These are phyloP conservation scores for Actinomucor elegans DNA, from an alignment of 371 early-diverging fungal species.

Conservation along the genomic window DNA sequence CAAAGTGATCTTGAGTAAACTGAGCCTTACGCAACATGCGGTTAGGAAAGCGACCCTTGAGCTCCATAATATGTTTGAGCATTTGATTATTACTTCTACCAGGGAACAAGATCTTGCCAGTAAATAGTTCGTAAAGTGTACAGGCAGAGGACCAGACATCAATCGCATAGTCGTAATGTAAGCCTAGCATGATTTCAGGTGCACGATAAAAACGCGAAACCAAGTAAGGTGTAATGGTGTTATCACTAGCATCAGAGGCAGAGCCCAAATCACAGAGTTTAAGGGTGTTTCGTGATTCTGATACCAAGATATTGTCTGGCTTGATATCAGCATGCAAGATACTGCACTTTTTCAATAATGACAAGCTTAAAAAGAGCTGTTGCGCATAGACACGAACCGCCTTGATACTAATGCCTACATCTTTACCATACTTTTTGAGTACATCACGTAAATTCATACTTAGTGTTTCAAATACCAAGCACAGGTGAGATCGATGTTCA, in stretches of 20 bases:
- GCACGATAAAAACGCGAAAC: constrained; percentile 98
- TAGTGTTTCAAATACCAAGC: constrained; percentile 92
- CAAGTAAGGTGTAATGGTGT: constrained; percentile 93
- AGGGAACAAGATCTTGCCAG: constrained; percentile 92
- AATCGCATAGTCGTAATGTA: constrained; percentile 82
- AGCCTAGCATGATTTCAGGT: constrained; percentile 97
- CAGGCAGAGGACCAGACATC: constrained; percentile 99
- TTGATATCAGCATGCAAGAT: constrained; percentile 98
- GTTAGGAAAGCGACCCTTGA: constrained; percentile 86
- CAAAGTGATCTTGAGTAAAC: constrained; percentile 84
- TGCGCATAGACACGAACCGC: constrained; percentile 91
- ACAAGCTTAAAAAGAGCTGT: constrained; percentile 87
- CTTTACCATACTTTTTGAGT: constrained; percentile 90
- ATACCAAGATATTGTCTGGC: constrained; percentile 95
- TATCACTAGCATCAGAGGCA: constrained; percentile 83
- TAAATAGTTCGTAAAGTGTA: constrained; percentile 96
- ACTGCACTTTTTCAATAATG: constrained; percentile 76
- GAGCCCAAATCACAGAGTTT: constrained; percentile 96
- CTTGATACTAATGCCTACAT: constrained; percentile 88
- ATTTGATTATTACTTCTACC: constrained; percentile 96
- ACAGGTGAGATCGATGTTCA: constrained; percentile 89
- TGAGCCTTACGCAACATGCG: constrained; percentile 81
- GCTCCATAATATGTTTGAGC: constrained; percentile 91
- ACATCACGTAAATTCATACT: constrained; percentile 92
- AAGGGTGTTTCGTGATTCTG: constrained; percentile 74